Evolutionary conservation across 306 rosid genomes (phyloP).

Genomic region (Argentina anserina): DNA sequence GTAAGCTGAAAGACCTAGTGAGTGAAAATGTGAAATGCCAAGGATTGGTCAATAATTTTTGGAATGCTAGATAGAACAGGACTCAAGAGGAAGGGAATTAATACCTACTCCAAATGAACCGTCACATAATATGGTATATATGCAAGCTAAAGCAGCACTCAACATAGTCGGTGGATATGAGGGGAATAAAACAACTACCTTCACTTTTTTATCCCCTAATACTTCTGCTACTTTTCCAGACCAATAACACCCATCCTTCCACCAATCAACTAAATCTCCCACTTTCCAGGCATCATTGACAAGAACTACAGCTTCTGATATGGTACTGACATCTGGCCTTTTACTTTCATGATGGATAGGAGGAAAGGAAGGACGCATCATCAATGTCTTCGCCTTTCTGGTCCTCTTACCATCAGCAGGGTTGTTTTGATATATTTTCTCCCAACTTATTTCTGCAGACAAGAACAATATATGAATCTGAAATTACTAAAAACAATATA

Average conservation of each 20-base stretch:
- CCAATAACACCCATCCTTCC: constrained; percentile 69
- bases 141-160: constrained; percentile 1
- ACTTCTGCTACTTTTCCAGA: constrained; percentile 52
- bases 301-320: constrained; percentile 43
- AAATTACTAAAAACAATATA: background rate
- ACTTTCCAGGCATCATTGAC: constrained; percentile 52
- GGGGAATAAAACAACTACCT: constrained; percentile 45
- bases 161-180: constrained; percentile 4
- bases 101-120: background rate
- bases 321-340: constrained; percentile 38
- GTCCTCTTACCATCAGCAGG: constrained; percentile 9
- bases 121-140: background rate
- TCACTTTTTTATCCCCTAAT: constrained; percentile 39
- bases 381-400: constrained; percentile 27
- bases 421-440: constrained; percentile 46
- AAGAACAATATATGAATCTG: constrained; percentile 9
- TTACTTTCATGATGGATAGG: constrained; percentile 41
- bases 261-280: constrained; percentile 91
- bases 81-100: background rate
- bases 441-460: constrained; percentile 50
- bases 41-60: too few relatives aligned
- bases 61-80: background rate
- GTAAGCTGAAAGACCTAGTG: background rate
- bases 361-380: constrained; percentile 79
- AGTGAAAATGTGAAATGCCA: background rate